phyloP scores from a whole-genome alignment of 805 yeast species.

The Zygoascus bituminiphila region DNA sequence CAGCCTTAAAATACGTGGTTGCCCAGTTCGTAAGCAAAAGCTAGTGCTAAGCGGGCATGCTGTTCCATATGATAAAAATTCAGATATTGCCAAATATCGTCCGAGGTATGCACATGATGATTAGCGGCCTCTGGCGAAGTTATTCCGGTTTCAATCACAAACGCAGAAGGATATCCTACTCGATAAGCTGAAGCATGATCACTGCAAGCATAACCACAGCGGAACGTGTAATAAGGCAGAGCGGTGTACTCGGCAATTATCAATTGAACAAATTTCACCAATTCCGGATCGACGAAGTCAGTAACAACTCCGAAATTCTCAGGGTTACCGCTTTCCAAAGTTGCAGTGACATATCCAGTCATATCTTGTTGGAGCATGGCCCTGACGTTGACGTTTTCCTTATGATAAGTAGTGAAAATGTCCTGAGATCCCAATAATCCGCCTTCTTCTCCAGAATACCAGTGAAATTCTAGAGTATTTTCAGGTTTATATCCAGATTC shows the following conservation, averaged over 20 bases:
- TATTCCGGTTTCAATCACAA: conserved; percentile 71
- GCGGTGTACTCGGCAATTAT: conserved; percentile 53
- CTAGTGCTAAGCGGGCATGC: conserved; percentile 70
- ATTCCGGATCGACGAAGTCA: conserved; percentile 51
- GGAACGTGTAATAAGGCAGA: conserved; percentile 63
- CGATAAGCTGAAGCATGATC: conserved; percentile 84
- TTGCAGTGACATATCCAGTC: conserved; percentile 66
- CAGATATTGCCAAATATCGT: conserved; percentile 76
- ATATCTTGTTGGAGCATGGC: conserved; percentile 93
- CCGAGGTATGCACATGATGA: conserved; percentile 64
- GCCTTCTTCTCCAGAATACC: conserved; percentile 92
- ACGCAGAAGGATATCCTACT: conserved; percentile 76
- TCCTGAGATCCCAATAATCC: conserved; percentile 83
- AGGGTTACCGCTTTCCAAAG: conserved; percentile 41
- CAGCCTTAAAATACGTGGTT: background rate
- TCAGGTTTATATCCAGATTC: conserved; percentile 42
- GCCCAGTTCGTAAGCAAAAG: conserved; percentile 64
- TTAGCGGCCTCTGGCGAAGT: conserved; percentile 37
- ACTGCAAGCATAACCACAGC: conserved; percentile 88
- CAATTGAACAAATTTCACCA: conserved; percentile 53
- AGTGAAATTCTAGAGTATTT: conserved; percentile 84
- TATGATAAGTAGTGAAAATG: conserved; percentile 49
- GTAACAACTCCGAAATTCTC: conserved; percentile 71
- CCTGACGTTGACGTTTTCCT: conserved; percentile 44
- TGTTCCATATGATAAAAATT: conserved; percentile 72